Percentiles rank a stretch among this genome's conserved stretches.
These are phyloP conservation scores for Talaromyces marneffei DNA, from an alignment of 2,329 filamentous ascomycete species.

Conservation along the genomic window DNA sequence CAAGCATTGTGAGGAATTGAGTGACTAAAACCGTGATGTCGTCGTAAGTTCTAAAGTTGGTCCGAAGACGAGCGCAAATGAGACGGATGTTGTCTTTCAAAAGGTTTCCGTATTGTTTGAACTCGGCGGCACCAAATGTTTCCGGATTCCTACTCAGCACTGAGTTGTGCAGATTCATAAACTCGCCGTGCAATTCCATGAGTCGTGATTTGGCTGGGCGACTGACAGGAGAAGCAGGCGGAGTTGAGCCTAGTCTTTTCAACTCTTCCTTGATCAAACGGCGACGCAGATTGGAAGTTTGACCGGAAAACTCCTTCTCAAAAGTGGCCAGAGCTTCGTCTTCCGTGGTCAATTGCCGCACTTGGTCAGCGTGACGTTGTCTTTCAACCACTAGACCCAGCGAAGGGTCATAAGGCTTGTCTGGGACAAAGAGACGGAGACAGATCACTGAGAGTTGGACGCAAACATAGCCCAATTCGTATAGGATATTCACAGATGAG, in stretches of 20 bases:
- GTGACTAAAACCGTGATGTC: constrained; percentile 75
- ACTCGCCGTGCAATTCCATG: constrained; percentile 70
- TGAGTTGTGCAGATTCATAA: constrained; percentile 67
- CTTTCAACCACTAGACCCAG: constrained; percentile 58
- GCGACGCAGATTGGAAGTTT: constrained; percentile 61
- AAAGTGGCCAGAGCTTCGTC: constrained; percentile 60
- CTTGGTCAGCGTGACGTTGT: constrained; percentile 52
- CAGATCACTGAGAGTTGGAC: constrained; percentile 68
- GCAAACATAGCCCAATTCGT: constrained; percentile 59
- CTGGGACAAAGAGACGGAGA: constrained; percentile 75
- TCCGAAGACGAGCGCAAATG: constrained; percentile 63
- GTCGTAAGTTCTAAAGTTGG: constrained; percentile 71
- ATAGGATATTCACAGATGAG: constrained; percentile 19
- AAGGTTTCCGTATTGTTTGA: constrained; percentile 33
- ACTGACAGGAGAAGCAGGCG: constrained; percentile 62
- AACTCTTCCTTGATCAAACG: constrained; percentile 60
- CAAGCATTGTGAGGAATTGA: constrained; percentile 72
- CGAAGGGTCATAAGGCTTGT: constrained; percentile 78
- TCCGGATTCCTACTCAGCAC: constrained; percentile 44
- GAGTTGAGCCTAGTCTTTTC: constrained; percentile 58
- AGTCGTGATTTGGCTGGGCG: constrained; percentile 65
- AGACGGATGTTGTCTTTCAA: constrained; percentile 57
- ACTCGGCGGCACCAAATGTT: constrained; percentile 19
- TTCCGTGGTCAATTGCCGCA: constrained; percentile 50
- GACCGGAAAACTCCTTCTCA: constrained; percentile 62